Conservation (phyloP, 306 rosid species). For the Quercus gilva region DNA sequence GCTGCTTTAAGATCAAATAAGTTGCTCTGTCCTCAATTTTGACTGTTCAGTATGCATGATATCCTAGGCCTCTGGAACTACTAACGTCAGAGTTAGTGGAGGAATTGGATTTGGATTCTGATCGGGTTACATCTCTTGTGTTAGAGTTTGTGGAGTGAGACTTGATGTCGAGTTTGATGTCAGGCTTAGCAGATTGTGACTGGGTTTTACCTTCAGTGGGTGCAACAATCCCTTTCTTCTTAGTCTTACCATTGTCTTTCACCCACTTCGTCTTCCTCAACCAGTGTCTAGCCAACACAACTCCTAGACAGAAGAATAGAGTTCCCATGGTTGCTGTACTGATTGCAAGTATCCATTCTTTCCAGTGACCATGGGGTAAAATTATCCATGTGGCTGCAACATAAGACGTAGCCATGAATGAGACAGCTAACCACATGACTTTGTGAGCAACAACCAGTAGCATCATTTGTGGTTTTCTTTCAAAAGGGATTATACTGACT, state of each 20-base stretch:
- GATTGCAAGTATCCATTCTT: conserved; percentile 38
- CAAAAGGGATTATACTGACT: conserved; percentile 70
- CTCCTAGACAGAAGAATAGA: not conserved
- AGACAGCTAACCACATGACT: conserved; percentile 66
- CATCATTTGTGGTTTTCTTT: conserved; percentile 38
- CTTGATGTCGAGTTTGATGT: not conserved
- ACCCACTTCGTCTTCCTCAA: conserved; percentile 59
- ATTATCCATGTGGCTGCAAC: conserved; percentile 61
- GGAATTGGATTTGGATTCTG: conserved; percentile 23
- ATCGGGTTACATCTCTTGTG: conserved; percentile 14
- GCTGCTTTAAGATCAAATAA: not conserved
- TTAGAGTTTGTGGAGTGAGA: not conserved
- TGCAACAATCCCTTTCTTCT: not conserved
- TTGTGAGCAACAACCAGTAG: conserved; percentile 53
- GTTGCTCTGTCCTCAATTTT: not conserved
- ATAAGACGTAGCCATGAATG: conserved; percentile 61
- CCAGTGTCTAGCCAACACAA: not conserved
- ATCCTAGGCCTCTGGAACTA: conserved; percentile 49
- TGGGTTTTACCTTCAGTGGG: not conserved
- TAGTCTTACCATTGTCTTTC: conserved; percentile 10
- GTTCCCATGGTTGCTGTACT: conserved; percentile 50
- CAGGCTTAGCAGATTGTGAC: not conserved
- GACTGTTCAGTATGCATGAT: conserved; percentile 49
- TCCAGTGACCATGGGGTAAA: conserved; percentile 36
- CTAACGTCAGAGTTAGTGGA: conserved; percentile 56